Conservation (phyloP, 805 yeast genomes). For the Ogataea paraovalis region DNA sequence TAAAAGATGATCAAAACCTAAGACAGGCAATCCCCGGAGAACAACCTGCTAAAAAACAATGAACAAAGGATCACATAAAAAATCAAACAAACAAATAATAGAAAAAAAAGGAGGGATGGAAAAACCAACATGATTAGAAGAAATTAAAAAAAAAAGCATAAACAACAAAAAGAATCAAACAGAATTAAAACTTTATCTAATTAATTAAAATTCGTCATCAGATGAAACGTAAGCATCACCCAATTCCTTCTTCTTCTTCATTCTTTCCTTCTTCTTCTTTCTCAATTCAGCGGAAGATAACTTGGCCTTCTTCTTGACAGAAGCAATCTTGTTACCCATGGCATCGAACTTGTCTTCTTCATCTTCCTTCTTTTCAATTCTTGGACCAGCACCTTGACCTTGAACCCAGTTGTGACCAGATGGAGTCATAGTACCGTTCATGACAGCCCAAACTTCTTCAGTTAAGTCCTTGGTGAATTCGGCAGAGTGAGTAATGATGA, state of each 20-base stretch:
- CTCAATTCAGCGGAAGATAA: slow-evolving; percentile 98
- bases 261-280: slow-evolving; percentile 99
- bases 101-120: neutral
- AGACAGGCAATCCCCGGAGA: neutral
- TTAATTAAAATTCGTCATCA: slow-evolving; percentile 74
- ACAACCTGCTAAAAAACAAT: neutral
- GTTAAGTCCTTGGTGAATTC: slow-evolving; percentile 99
- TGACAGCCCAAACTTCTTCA: slow-evolving; percentile 99
- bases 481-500: slow-evolving; percentile 99
- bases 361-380: slow-evolving; percentile 91
- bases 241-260: slow-evolving; percentile 99
- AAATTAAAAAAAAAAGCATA: slow-evolving; percentile 8
- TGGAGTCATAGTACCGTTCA: slow-evolving; percentile 98
- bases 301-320: slow-evolving; percentile 95
- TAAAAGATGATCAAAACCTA: neutral
- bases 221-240: slow-evolving; percentile 99
- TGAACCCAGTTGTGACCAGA: slow-evolving; percentile 99
- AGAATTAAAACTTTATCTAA: neutral
- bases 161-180: slow-evolving; percentile 3
- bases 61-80: neutral
- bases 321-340: slow-evolving; percentile 99
- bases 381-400: slow-evolving; percentile 99
- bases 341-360: slow-evolving; percentile 99
- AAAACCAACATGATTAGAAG: neutral
- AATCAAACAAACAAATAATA: slow-evolving; percentile 2